Percentiles rank a stretch among this genome's conserved stretches.
Evolutionary conservation across 2,329 filamentous ascomycete genomes (phyloP).

Genomic region (Graphiopsis chlorocephala): DNA sequence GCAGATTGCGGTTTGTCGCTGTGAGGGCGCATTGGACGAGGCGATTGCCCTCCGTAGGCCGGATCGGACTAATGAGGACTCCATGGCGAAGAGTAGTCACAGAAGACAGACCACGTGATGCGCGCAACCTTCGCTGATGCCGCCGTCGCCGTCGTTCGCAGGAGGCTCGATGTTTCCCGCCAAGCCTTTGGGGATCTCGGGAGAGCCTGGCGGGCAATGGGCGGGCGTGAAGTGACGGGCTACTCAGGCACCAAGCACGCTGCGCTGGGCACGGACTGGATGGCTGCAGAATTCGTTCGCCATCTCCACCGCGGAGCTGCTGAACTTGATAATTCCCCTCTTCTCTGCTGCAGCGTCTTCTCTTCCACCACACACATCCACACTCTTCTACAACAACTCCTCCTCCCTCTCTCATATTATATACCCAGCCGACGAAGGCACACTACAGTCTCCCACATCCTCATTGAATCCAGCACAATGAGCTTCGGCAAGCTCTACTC

Average conservation of each 20-base stretch:
- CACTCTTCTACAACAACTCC: slow-evolving; percentile 1
- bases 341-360: slow-evolving; percentile 8
- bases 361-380: slow-evolving; percentile 12
- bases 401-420: not conserved
- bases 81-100: slow-evolving; percentile 25
- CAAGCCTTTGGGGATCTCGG: not conserved
- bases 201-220: not conserved
- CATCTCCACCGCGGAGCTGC: slow-evolving; percentile 14
- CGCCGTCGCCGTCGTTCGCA: slow-evolving; percentile 3
- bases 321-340: slow-evolving; percentile 11
- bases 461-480: slow-evolving; percentile 38
- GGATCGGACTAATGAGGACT: slow-evolving; percentile 28
- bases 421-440: slow-evolving; percentile 34
- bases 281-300: slow-evolving; percentile 11
- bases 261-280: slow-evolving; percentile 3
- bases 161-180: slow-evolving; percentile 8
- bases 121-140: not conserved
- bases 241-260: not conserved
- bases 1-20: slow-evolving; percentile 23
- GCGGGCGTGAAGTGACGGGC: not conserved
- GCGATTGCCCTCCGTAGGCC: slow-evolving; percentile 31
- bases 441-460: slow-evolving; percentile 19
- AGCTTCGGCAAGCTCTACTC: slow-evolving; percentile 98
- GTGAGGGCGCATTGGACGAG: slow-evolving; percentile 23
- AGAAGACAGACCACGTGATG: slow-evolving; percentile 1